Evolutionary conservation across 495 filamentous ascomycete genomes (phyloP), one percentile per base, ranked within the genome.

Genomic region (Penicillium manginii): DNA sequence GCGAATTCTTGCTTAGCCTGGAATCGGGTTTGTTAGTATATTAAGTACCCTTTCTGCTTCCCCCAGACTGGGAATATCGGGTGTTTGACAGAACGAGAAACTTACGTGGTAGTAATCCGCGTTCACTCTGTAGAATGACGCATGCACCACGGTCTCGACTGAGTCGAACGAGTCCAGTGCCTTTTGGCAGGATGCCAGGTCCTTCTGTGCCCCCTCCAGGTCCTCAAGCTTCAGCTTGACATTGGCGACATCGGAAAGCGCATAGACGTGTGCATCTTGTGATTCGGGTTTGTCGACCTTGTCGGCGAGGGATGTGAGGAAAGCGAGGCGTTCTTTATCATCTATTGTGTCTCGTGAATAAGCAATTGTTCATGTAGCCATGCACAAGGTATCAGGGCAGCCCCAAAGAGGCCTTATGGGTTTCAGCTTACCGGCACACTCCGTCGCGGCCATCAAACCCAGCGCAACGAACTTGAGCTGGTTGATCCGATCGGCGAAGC

Each of bases 401-500:
- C 9, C 40, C 18, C 2, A 4, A 17, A 1, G 19, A 18, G 40
- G 8, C 40, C 14, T 11, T 15, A 22, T 10, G 22, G 21, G 21
- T 0, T 26, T 47, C 8, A 54, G 73, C 73, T 31, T 65, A 97
- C 94, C 90, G 83, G 79, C 84, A 77, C 91, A 96, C 81, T 96
- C 88, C 62, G 88, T 84, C 45, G 91, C 90, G 23, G 94, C 89
- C 73, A 88, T 86, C 69, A 98, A 81, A 5, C 92, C 96, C 52
- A 99, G 78, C 57, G 87, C 84, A 62, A 98, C 96, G 55, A 98
- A 89, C 82, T 96, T 96, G 43, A 98, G 86, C 78, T 97, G 92
- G 79, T 98, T 99, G 82, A 98, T 97, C 83, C 94, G 96, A 64
- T 96, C 91, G 56, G 91, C 89, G 70, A 99, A 99, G 75, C 88